These are phyloP conservation scores for Prunus padus DNA, from an alignment of 306 rosid species.

Conservation along the genomic window DNA sequence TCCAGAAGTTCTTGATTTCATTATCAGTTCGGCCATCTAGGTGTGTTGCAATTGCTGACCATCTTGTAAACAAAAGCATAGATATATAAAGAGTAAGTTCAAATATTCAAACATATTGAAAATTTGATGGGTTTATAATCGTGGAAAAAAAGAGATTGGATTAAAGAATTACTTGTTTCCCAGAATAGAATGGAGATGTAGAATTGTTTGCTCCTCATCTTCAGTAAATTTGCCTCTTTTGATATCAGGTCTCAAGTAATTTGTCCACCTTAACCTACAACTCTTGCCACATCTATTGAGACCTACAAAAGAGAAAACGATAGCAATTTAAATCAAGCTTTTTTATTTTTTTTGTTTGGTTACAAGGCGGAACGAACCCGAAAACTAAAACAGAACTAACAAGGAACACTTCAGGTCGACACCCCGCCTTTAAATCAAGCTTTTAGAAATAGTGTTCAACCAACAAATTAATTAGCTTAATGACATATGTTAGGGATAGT, in stretches of 20 bases:
- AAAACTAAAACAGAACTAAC: no score
- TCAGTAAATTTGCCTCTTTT: conserved; percentile 85
- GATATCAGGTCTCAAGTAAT: conserved; percentile 83
- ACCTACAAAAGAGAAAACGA: conserved; percentile 36
- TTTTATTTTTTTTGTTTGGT: no score
- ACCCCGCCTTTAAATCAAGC: no score
- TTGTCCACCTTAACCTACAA: conserved; percentile 88
- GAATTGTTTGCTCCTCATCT: conserved; percentile 79
- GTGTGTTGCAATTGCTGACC: conserved; percentile 83
- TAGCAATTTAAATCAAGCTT: background rate
- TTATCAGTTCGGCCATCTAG: conserved; percentile 79
- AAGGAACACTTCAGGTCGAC: no score
- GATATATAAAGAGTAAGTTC: no score
- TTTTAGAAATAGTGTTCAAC: no score
- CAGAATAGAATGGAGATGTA: conserved; percentile 86
- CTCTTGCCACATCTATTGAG: conserved; percentile 92
- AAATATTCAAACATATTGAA: no score
- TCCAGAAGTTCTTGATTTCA: conserved; percentile 88
- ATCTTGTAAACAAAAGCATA: conserved; percentile 33
- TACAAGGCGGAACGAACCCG: no score
- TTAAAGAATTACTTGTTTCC: conserved; percentile 64
- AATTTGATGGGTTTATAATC: background rate
- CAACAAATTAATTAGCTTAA: no score
- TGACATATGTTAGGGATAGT: background rate
- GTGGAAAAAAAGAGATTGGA: background rate